Evolutionary conservation across 2,329 filamentous ascomycete genomes (phyloP).

Genomic region (Fusarium tanahbumbuense): DNA sequence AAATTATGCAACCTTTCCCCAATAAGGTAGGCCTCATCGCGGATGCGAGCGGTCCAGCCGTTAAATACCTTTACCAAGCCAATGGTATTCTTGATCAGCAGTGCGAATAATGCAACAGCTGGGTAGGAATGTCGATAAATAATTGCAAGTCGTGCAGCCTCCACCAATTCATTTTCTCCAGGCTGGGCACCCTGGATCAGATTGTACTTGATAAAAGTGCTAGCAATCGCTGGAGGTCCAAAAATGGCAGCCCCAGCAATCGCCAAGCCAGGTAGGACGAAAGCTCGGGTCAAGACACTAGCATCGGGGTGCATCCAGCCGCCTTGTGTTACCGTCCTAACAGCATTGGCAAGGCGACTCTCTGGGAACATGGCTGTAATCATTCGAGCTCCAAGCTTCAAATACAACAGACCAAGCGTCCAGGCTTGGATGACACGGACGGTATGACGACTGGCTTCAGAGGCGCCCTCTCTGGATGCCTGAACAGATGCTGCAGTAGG

Average conservation of each 20-base stretch:
- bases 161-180: constrained; percentile 41
- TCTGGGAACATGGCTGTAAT: constrained; percentile 74
- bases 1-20: constrained; percentile 97
- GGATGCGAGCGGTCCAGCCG: constrained; percentile 82
- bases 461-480: constrained; percentile 41
- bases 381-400: constrained; percentile 80
- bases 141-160: constrained; percentile 50
- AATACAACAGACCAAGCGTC: constrained; percentile 91
- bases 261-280: constrained; percentile 80
- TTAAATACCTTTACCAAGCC: constrained; percentile 72
- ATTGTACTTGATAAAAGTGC: constrained; percentile 45
- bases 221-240: constrained; percentile 71
- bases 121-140: constrained; percentile 78
- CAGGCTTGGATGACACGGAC: constrained; percentile 92
- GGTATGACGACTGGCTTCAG: constrained; percentile 65
- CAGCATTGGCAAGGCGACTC: constrained; percentile 78
- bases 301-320: constrained; percentile 86
- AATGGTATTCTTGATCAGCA: constrained; percentile 57
- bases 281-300: constrained; percentile 81
- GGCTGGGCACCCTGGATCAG: constrained; percentile 31
- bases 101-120: constrained; percentile 62
- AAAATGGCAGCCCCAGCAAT: constrained; percentile 72
- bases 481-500: constrained; percentile 48
- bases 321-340: constrained; percentile 77
- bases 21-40: constrained; percentile 96